Evolutionary conservation across 306 rosid genomes (phyloP).

Genomic region (Alnus rubra): DNA sequence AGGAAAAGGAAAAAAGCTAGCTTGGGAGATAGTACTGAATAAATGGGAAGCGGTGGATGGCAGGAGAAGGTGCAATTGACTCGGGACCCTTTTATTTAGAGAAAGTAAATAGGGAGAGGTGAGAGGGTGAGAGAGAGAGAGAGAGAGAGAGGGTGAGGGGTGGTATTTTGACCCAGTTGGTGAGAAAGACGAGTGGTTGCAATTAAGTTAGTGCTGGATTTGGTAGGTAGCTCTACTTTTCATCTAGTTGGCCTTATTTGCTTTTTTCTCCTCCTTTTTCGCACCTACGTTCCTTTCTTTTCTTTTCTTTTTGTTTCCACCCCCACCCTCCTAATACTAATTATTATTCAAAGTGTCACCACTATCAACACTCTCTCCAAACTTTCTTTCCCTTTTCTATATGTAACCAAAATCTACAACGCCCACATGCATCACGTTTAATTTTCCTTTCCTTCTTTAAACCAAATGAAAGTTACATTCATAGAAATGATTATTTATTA

Average conservation of each 20-base stretch:
- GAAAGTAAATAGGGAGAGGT: background rate
- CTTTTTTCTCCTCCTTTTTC: background rate
- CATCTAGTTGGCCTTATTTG: constrained; percentile 6
- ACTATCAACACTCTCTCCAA: too few species aligned
- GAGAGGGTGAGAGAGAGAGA: background rate
- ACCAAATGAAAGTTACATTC: too few species aligned
- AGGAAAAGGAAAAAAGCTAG: background rate
- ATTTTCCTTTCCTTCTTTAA: too few species aligned
- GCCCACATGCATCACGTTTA: too few species aligned
- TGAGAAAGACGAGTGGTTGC: constrained; percentile 67
- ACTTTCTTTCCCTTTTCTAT: too few species aligned
- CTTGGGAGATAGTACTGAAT: constrained; percentile 17
- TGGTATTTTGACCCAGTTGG: constrained; percentile 70
- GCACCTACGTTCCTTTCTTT: background rate
- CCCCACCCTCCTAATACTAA: background rate
- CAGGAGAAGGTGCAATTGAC: constrained; percentile 39
- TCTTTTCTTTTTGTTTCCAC: background rate
- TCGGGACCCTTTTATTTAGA: constrained; percentile 8
- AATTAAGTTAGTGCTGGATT: constrained; percentile 57
- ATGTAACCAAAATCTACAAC: too few species aligned
- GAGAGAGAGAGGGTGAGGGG: background rate
- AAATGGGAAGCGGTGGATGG: constrained; percentile 52
- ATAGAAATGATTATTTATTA: too few species aligned
- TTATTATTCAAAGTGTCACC: too few species aligned
- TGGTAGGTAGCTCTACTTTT: constrained; percentile 54